phyloP scores from a whole-genome alignment of 768 basidiomycete species.

The Tricholoma bakamatsutake region DNA sequence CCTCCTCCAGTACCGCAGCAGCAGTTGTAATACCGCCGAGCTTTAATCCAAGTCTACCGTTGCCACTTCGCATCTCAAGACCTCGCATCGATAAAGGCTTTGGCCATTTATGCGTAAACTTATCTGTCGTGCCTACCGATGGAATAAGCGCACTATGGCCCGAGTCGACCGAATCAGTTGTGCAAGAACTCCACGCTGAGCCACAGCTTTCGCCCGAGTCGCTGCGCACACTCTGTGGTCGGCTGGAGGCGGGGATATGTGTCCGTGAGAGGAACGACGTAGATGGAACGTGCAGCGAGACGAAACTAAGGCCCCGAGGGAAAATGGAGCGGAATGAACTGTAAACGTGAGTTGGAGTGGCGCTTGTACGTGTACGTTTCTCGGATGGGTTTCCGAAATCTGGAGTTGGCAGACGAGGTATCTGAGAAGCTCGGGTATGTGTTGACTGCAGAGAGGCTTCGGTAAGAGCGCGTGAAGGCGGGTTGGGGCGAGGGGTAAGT shows the following conservation, averaged over 20 bases:
- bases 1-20: slow-evolving; percentile 27
- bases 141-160: slow-evolving; percentile 25
- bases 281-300: slow-evolving; percentile 8
- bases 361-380: neutral
- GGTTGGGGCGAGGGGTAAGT: slow-evolving; percentile 14
- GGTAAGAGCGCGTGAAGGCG: slow-evolving; percentile 2
- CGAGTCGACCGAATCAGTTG: slow-evolving; percentile 16
- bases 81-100: slow-evolving; percentile 29
- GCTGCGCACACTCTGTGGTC: slow-evolving; percentile 11
- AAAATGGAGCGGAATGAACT: slow-evolving; percentile 11
- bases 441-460: slow-evolving; percentile 2
- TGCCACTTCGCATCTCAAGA: slow-evolving; percentile 6
- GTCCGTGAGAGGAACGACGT: slow-evolving; percentile 7
- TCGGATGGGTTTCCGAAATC: slow-evolving; percentile 9
- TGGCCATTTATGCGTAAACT: slow-evolving; percentile 50
- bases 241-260: neutral
- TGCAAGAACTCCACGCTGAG: slow-evolving; percentile 6
- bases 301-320: slow-evolving; percentile 14
- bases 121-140: slow-evolving; percentile 29
- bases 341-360: neutral
- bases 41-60: neutral
- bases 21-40: slow-evolving; percentile 8
- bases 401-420: slow-evolving; percentile 14
- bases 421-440: slow-evolving; percentile 4
- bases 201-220: slow-evolving; percentile 12